A percentile compares a stretch with the other conserved stretches of the same genome.
These are phyloP conservation scores for Solanum piurae DNA, from an alignment of 257 asterid genomes.

Conservation along the genomic window DNA sequence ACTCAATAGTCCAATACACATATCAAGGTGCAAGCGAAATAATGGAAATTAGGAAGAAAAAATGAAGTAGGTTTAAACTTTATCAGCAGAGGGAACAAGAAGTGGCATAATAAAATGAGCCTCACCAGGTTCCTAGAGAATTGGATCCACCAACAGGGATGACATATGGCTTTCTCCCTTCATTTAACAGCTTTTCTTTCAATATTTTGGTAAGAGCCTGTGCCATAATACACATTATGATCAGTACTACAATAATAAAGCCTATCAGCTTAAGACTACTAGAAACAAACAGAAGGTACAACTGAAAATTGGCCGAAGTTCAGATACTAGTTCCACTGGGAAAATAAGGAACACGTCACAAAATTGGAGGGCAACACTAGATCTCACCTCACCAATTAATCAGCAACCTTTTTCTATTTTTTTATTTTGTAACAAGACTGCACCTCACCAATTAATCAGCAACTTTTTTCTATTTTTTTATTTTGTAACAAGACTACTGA, in stretches of 20 bases:
- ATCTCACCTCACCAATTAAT: background rate
- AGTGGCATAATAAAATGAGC: background rate
- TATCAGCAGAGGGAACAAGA: background rate
- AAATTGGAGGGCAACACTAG: background rate
- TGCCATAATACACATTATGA: conserved; percentile 3
- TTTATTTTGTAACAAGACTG: background rate
- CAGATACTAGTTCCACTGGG: background rate
- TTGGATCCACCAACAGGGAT: conserved; percentile 98
- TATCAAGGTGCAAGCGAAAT: background rate
- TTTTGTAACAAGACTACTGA: background rate
- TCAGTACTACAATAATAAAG: background rate
- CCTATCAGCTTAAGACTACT: background rate
- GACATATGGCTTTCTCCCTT: conserved; percentile 91
- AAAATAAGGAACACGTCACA: background rate
- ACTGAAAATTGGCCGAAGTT: background rate
- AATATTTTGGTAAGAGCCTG: conserved; percentile 75
- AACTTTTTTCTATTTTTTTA: background rate
- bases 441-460: background rate
- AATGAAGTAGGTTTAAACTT: background rate
- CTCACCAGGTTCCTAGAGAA: conserved; percentile 93
- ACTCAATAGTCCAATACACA: background rate
- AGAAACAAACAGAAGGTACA: background rate
- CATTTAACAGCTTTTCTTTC: conserved; percentile 66
- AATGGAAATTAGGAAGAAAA: background rate
- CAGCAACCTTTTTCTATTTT: background rate